A percentile compares a stretch with the other conserved stretches of the same genome.
Evolutionary conservation across 495 filamentous ascomycete species (phyloP).

Genomic region (Aspergillus sparsus): DNA sequence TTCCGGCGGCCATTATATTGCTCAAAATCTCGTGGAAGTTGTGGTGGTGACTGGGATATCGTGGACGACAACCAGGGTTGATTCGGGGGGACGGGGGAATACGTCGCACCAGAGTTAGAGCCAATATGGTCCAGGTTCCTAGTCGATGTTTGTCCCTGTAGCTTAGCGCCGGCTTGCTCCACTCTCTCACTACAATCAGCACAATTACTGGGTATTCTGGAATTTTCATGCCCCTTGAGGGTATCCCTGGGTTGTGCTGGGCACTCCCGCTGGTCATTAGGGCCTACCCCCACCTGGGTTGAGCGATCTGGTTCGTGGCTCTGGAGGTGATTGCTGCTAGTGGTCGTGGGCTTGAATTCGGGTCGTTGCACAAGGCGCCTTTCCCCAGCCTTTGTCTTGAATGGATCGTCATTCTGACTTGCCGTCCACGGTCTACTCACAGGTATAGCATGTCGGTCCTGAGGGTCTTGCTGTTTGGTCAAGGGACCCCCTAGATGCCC

Average conservation of each 20-base stretch:
- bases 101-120: neutral
- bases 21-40: neutral
- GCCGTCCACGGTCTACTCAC: constrained; percentile 15
- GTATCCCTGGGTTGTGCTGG: constrained; percentile 7
- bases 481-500: neutral
- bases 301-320: constrained; percentile 4
- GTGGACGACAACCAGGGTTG: neutral
- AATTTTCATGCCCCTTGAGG: constrained; percentile 16
- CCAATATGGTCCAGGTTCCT: neutral
- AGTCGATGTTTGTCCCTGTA: neutral
- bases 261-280: constrained; percentile 5
- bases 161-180: constrained; percentile 18
- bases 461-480: neutral
- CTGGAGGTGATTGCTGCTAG: constrained; percentile 2
- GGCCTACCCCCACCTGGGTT: neutral
- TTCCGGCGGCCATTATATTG: neutral
- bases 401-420: constrained; percentile 1
- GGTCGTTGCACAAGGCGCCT: constrained; percentile 10
- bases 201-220: constrained; percentile 10
- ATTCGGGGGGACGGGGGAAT: constrained; percentile 2
- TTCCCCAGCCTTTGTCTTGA: constrained; percentile 11
- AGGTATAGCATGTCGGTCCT: constrained; percentile 7
- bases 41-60: neutral
- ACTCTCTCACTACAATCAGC: constrained; percentile 8
- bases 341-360: neutral